These are phyloP conservation scores for Pythium scleroteichum DNA, from an alignment of 352 stramenopile species.

Conservation along the genomic window DNA sequence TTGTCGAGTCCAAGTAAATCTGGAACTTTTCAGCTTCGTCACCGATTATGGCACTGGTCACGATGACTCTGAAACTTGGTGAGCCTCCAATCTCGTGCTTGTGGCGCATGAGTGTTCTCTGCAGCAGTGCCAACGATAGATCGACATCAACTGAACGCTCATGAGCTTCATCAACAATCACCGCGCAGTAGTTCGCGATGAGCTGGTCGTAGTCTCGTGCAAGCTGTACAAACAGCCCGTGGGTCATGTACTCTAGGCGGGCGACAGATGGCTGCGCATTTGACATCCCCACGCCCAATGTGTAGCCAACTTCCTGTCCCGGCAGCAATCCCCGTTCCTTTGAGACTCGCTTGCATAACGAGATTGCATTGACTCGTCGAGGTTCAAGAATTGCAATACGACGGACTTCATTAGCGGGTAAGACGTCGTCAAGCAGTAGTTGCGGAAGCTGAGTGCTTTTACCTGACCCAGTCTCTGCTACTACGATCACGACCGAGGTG, in stretches of 20 bases:
- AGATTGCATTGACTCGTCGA: conserved; percentile 31
- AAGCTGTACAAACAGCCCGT: conserved; percentile 31
- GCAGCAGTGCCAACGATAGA: conserved; percentile 29
- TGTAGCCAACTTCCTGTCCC: conserved; percentile 29
- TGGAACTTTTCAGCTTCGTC: conserved; percentile 21
- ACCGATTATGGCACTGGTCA: conserved; percentile 35
- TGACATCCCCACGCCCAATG: conserved; percentile 27
- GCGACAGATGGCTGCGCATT: background rate
- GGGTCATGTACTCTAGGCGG: conserved; percentile 32
- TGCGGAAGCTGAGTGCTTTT: conserved; percentile 38
- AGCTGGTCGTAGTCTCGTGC: conserved; percentile 19
- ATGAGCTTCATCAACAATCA: conserved; percentile 37
- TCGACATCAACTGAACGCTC: conserved; percentile 35
- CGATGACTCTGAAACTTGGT: conserved; percentile 21
- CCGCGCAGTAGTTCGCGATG: conserved; percentile 17
- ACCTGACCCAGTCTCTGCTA: conserved; percentile 34
- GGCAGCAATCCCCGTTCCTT: conserved; percentile 19
- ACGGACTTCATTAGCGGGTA: conserved; percentile 7
- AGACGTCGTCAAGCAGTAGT: conserved; percentile 29
- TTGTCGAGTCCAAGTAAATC: conserved; percentile 16
- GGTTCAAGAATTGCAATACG: conserved; percentile 31
- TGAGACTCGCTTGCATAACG: conserved; percentile 21
- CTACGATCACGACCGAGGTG: conserved; percentile 21
- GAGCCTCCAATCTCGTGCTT: background rate
- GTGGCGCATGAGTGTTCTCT: conserved; percentile 5